These are phyloP conservation scores for Penicillium lividum DNA, from an alignment of 495 filamentous ascomycete species.

Conservation along the genomic window DNA sequence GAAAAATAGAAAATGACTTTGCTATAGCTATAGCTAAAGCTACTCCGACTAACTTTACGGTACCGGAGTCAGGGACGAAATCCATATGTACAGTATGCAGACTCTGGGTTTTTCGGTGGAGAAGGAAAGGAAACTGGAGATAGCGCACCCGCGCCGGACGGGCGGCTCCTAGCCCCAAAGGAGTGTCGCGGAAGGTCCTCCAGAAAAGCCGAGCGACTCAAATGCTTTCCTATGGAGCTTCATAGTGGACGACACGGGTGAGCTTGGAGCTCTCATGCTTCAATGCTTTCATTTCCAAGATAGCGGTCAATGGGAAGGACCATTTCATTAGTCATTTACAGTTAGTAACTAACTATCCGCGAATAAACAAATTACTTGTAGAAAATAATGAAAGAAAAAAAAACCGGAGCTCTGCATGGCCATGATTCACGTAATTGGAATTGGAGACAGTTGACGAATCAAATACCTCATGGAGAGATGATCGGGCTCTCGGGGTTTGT, in stretches of 20 bases:
- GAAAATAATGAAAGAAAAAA: not conserved
- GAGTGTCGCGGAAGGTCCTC: conserved; percentile 25
- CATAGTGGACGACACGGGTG: not conserved
- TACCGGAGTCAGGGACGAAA: not conserved
- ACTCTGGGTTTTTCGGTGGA: conserved; percentile 9
- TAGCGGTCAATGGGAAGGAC: not conserved
- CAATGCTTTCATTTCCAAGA: not conserved
- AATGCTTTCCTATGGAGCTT: not conserved
- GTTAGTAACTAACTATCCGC: not conserved
- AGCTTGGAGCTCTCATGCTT: not conserved
- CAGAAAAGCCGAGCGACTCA: conserved; percentile 13
- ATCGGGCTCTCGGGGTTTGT: conserved; percentile 10
- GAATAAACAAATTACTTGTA: not conserved
- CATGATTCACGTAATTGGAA: conserved; percentile 1
- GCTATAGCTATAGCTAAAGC: not conserved
- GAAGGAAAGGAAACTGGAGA: conserved; percentile 16
- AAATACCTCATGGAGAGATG: not conserved
- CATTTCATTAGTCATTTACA: not conserved
- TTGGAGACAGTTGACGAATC: conserved; percentile 9
- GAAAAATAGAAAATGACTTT: too few species aligned
- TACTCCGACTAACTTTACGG: not conserved
- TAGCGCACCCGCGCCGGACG: conserved; percentile 27
- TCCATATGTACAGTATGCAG: not conserved
- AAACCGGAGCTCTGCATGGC: not conserved
- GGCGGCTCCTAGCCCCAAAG: conserved; percentile 26